Evolutionary conservation across 2,329 filamentous ascomycete species (phyloP).

Genomic region (Verticillium klebahnii): DNA sequence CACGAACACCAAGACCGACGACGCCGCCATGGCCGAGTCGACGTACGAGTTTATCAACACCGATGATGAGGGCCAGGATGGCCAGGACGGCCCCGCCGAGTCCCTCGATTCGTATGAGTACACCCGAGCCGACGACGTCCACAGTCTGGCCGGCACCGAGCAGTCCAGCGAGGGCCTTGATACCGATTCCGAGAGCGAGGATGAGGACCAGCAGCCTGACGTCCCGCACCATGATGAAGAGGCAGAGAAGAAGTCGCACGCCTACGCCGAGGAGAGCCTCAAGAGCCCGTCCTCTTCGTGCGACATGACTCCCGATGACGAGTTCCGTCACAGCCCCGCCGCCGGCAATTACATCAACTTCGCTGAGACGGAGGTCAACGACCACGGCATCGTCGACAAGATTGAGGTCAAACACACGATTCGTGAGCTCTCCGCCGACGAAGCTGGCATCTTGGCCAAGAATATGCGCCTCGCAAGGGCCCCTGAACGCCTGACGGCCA

Average conservation of each 20-base stretch:
- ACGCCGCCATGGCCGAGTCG: constrained; percentile 50
- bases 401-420: constrained; percentile 43
- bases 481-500: constrained; percentile 32
- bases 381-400: constrained; percentile 26
- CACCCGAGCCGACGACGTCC: constrained; percentile 45
- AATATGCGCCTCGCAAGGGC: constrained; percentile 20
- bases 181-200: constrained; percentile 8
- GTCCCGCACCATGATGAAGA: constrained; percentile 26
- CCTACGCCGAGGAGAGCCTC: constrained; percentile 44
- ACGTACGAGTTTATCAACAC: constrained; percentile 53
- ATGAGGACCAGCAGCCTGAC: neutral
- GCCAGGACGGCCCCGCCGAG: constrained; percentile 36
- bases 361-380: constrained; percentile 29
- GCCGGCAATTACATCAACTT: constrained; percentile 32
- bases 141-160: constrained; percentile 46
- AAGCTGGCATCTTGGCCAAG: constrained; percentile 29
- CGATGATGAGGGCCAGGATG: constrained; percentile 50
- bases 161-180: constrained; percentile 36
- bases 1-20: constrained; percentile 27
- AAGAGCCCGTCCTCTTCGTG: constrained; percentile 30
- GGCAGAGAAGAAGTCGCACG: constrained; percentile 18
- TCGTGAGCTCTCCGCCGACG: constrained; percentile 33
- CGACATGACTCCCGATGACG: constrained; percentile 13
- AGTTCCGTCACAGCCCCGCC: constrained; percentile 9
- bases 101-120: constrained; percentile 47